Evolutionary conservation across 768 basidiomycete genomes (phyloP).

Genomic region (Boletellus sp.): DNA sequence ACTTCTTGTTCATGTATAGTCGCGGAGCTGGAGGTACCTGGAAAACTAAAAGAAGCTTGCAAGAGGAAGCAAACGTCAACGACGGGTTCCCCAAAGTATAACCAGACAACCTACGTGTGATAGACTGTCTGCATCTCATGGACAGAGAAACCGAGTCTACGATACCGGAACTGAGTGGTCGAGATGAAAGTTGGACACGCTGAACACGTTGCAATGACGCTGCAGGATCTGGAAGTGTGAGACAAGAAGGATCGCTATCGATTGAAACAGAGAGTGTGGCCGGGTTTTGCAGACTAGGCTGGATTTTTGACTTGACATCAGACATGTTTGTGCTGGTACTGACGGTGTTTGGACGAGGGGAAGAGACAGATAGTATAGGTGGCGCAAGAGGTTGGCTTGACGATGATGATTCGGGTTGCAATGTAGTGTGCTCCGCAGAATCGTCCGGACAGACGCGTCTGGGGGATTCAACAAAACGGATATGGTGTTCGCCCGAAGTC

Average conservation of each 20-base stretch:
- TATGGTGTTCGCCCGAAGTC: constrained; percentile 12
- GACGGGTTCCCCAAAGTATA: background rate
- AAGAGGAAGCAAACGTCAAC: constrained; percentile 2
- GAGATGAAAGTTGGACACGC: constrained; percentile 9
- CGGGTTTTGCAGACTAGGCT: constrained; percentile 21
- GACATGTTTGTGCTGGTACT: constrained; percentile 17
- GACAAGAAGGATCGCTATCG: constrained; percentile 18
- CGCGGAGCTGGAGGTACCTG: constrained; percentile 10
- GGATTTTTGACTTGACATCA: constrained; percentile 14
- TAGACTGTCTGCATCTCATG: constrained; percentile 11
- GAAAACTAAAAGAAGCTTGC: constrained; percentile 27
- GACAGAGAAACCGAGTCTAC: constrained; percentile 7
- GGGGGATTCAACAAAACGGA: constrained; percentile 8
- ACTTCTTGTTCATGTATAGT: constrained; percentile 61
- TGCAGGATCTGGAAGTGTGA: constrained; percentile 14
- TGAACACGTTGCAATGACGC: constrained; percentile 3
- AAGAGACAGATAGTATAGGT: constrained; percentile 14
- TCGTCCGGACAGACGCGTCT: background rate
- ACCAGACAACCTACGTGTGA: constrained; percentile 23
- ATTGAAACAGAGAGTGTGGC: constrained; percentile 9
- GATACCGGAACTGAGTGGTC: constrained; percentile 12
- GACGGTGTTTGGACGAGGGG: constrained; percentile 6
- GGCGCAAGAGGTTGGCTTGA: constrained; percentile 16
- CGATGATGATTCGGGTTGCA: constrained; percentile 6
- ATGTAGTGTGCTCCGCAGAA: constrained; percentile 5